These are phyloP conservation scores for Arthrobotrys pseudoclavata DNA, from an alignment of 2,329 filamentous ascomycete genomes.

Conservation along the genomic window DNA sequence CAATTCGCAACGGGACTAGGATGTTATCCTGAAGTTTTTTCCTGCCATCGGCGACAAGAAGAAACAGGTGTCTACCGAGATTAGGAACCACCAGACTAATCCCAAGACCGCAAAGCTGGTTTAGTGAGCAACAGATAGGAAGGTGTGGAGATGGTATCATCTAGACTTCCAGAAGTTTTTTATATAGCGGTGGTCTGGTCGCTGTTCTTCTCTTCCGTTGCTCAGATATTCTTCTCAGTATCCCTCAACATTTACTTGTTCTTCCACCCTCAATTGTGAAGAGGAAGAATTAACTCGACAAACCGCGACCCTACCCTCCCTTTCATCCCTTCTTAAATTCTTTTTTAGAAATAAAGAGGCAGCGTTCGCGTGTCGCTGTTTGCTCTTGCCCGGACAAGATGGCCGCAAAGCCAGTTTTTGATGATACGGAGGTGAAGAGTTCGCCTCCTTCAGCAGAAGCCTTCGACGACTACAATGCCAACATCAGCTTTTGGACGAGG, in stretches of 20 bases:
- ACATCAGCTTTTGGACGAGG: constrained; percentile 65
- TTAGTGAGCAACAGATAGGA: constrained; percentile 31
- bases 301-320: constrained; percentile 2
- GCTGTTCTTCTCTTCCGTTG: constrained; percentile 1
- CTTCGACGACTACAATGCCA: constrained; percentile 60
- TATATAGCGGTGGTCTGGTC: constrained; percentile 42
- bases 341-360: constrained; percentile 12
- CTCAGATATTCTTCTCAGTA: constrained; percentile 32
- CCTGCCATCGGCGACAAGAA: constrained; percentile 44
- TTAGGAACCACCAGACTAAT: constrained; percentile 26
- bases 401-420: constrained; percentile 34
- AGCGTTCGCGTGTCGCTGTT: constrained; percentile 34
- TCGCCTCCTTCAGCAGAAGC: constrained; percentile 15
- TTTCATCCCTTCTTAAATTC: constrained; percentile 14
- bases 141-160: constrained; percentile 46
- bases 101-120: constrained; percentile 28
- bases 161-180: constrained; percentile 34
- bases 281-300: constrained; percentile 31
- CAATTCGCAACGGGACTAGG: constrained; percentile 19
- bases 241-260: constrained; percentile 7
- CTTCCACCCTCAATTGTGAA: constrained; percentile 8
- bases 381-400: constrained; percentile 18
- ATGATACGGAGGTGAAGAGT: constrained; percentile 33
- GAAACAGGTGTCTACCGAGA: constrained; percentile 39
- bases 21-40: constrained; percentile 40